These are phyloP conservation scores for Saccharomyces hybrid DNA, from an alignment of 1,139 yeast species.

Conservation along the genomic window DNA sequence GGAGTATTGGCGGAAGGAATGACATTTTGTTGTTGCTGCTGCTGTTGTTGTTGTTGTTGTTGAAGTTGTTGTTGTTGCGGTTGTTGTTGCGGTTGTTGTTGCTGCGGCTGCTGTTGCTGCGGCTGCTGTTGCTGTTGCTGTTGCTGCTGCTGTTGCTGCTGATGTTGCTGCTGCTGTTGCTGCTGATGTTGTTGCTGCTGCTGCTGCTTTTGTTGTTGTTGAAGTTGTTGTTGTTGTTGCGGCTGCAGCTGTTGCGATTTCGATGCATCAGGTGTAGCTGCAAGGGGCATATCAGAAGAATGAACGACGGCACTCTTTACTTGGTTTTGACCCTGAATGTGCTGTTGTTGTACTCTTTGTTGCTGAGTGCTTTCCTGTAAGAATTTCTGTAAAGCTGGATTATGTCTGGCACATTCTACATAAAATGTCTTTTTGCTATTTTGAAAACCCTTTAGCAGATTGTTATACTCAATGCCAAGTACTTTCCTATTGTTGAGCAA, in stretches of 20 bases:
- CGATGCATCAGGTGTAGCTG: slow-evolving; percentile 8
- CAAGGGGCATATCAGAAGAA: slow-evolving; percentile 6
- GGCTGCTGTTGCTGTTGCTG: background rate
- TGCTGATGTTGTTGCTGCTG: too few relatives aligned
- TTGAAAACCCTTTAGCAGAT: slow-evolving; percentile 25
- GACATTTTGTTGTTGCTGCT: background rate
- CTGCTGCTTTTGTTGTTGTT: too few relatives aligned
- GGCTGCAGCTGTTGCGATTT: slow-evolving; percentile 13
- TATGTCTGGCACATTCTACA: slow-evolving; percentile 31
- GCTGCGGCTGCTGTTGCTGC: slow-evolving; percentile 11
- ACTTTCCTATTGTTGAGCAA: slow-evolving; percentile 22
- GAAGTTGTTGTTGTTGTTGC: too few relatives aligned
- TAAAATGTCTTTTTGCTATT: slow-evolving; percentile 29
- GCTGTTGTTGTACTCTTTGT: slow-evolving; percentile 19
- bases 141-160: too few relatives aligned
- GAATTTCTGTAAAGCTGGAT: slow-evolving; percentile 28
- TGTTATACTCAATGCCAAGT: slow-evolving; percentile 21
- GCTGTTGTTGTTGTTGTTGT: too few relatives aligned
- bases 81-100: too few relatives aligned
- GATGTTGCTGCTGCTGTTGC: too few relatives aligned
- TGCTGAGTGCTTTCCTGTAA: slow-evolving; percentile 27
- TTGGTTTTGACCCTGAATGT: slow-evolving; percentile 8
- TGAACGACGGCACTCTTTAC: slow-evolving; percentile 1
- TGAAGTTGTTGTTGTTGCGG: too few relatives aligned
- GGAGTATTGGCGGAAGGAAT: slow-evolving; percentile 6